These are phyloP conservation scores for Phytophthora constricta DNA, from an alignment of 352 stramenopile species.

Conservation along the genomic window DNA sequence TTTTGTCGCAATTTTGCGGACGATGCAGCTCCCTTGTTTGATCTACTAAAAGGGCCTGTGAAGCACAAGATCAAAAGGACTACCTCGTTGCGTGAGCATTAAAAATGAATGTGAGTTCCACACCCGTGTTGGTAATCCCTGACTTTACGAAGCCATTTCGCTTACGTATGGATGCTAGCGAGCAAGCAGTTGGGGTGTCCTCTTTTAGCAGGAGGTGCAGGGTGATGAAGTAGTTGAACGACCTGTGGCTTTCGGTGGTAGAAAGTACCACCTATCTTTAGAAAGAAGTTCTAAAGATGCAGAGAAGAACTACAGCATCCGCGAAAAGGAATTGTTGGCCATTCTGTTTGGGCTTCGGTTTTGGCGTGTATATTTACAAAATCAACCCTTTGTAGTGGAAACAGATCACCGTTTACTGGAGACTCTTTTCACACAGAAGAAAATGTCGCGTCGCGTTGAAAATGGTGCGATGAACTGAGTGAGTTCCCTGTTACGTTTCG, in stretches of 20 bases:
- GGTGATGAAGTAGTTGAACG: neutral
- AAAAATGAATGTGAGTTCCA: too few species aligned
- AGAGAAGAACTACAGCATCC: slow-evolving; percentile 9
- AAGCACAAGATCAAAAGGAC: slow-evolving; percentile 3
- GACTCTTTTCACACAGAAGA: slow-evolving; percentile 19
- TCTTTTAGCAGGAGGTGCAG: neutral
- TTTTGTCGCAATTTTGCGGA: slow-evolving; percentile 17
- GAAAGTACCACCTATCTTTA: slow-evolving; percentile 25
- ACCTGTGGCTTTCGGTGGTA: slow-evolving; percentile 10
- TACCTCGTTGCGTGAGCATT: too few species aligned
- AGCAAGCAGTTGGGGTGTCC: neutral
- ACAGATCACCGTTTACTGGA: slow-evolving; percentile 15
- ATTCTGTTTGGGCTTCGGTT: slow-evolving; percentile 15
- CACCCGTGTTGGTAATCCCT: slow-evolving; percentile 6
- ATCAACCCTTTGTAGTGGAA: slow-evolving; percentile 14
- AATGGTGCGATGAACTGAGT: slow-evolving; percentile 17
- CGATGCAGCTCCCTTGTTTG: slow-evolving; percentile 15
- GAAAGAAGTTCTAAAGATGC: too few species aligned
- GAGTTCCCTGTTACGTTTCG: slow-evolving; percentile 15
- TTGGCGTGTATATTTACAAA: slow-evolving; percentile 14
- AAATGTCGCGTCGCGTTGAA: slow-evolving; percentile 9
- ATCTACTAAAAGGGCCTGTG: slow-evolving; percentile 13
- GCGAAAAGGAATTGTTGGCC: slow-evolving; percentile 23
- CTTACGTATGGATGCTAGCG: neutral
- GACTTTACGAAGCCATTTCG: slow-evolving; percentile 2